Conservation (phyloP, 257 asterid species). For the Solanum phureja region DNA sequence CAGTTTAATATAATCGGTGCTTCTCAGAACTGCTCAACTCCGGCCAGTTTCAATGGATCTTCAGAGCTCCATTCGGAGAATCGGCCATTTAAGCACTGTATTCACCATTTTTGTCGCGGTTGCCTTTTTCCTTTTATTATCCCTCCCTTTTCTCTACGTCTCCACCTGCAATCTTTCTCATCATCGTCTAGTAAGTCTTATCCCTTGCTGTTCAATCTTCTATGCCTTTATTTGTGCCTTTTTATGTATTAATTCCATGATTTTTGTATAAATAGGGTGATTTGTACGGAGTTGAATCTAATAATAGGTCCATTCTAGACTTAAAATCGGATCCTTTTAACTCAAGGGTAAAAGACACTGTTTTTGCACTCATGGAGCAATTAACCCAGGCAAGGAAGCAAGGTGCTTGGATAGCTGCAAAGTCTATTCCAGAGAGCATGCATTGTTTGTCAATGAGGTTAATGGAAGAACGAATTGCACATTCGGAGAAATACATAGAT, state of each 20-base stretch:
- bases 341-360: slow-evolving; percentile 36
- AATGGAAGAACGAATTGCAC: slow-evolving; percentile 37
- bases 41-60: background rate
- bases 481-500: slow-evolving; percentile 25
- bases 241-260: background rate
- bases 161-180: slow-evolving; percentile 15
- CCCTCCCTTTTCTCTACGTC: slow-evolving; percentile 13
- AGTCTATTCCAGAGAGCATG: slow-evolving; percentile 45
- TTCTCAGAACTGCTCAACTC: background rate
- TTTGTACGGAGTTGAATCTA: background rate
- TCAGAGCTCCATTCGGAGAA: background rate
- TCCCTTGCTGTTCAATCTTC: background rate
- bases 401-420: slow-evolving; percentile 54
- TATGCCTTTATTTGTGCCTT: background rate
- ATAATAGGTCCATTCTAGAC: slow-evolving; percentile 26
- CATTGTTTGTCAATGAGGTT: slow-evolving; percentile 41
- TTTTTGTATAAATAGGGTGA: slow-evolving; percentile 5
- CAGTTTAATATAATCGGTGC: background rate
- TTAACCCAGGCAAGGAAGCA: slow-evolving; percentile 35
- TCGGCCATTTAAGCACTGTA: background rate
- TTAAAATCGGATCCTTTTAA: slow-evolving; percentile 34
- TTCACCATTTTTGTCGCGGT: slow-evolving; percentile 6
- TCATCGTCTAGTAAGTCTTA: slow-evolving; percentile 16
- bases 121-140: slow-evolving; percentile 8
- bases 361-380: slow-evolving; percentile 39